phyloP scores from a whole-genome alignment of 2,329 filamentous ascomycete genomes.

The Tetracladium maxilliforme region DNA sequence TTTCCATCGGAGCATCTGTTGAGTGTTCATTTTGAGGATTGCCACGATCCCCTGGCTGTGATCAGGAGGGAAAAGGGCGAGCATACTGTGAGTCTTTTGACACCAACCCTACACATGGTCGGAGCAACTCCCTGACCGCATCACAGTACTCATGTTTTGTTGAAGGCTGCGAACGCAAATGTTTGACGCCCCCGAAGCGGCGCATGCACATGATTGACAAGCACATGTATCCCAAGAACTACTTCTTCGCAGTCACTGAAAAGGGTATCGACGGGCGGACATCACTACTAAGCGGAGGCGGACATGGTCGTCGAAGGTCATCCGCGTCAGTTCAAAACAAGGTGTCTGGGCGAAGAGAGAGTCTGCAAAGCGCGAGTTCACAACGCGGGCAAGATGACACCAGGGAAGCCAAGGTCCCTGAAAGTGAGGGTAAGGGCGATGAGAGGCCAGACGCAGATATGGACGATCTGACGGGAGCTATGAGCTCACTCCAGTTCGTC shows the following conservation, averaged over 20 bases:
- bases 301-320: slow-evolving; percentile 31
- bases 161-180: slow-evolving; percentile 74
- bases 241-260: slow-evolving; percentile 77
- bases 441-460: slow-evolving; percentile 31
- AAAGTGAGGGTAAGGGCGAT: slow-evolving; percentile 2
- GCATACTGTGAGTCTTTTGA: slow-evolving; percentile 51
- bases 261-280: slow-evolving; percentile 76
- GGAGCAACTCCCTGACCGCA: background rate
- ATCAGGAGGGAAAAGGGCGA: slow-evolving; percentile 66
- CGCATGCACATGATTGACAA: slow-evolving; percentile 86
- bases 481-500: slow-evolving; percentile 60
- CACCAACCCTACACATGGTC: no score
- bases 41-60: slow-evolving; percentile 68
- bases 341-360: background rate
- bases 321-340: no score
- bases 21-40: slow-evolving; percentile 75
- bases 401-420: background rate
- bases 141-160: slow-evolving; percentile 75
- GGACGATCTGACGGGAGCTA: slow-evolving; percentile 47
- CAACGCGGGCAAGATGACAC: slow-evolving; percentile 1
- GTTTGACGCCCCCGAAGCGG: slow-evolving; percentile 70
- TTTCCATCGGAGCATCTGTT: slow-evolving; percentile 76
- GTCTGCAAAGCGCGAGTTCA: slow-evolving; percentile 1
- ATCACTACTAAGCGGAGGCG: slow-evolving; percentile 57
- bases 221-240: slow-evolving; percentile 79